Evolutionary conservation across 352 stramenopile species (phyloP).

Genomic region (Saprolegnia parasitica): DNA sequence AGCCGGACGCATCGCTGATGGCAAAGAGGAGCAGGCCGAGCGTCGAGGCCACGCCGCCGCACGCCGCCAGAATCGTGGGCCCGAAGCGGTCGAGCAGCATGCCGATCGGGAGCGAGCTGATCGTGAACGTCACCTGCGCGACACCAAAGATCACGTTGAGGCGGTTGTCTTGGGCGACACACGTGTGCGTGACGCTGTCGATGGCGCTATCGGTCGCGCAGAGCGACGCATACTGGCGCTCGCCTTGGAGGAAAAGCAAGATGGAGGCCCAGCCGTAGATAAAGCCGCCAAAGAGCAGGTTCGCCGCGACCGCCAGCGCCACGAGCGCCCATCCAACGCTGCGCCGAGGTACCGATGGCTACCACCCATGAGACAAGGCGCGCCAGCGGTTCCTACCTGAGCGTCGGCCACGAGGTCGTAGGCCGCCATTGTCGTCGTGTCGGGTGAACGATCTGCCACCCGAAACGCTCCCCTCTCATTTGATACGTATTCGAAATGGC

Average conservation of each 20-base stretch:
- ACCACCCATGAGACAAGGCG: not conserved
- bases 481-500: too few species aligned
- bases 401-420: too few species aligned
- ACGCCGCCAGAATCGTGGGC: not conserved
- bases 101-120: slow-evolving; percentile 22
- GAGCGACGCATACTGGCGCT: slow-evolving; percentile 21
- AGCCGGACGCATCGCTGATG: slow-evolving; percentile 1
- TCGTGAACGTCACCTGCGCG: slow-evolving; percentile 14
- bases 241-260: slow-evolving; percentile 25
- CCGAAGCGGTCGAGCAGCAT: slow-evolving; percentile 24
- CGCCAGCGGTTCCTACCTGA: too few species aligned
- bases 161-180: slow-evolving; percentile 17
- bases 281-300: slow-evolving; percentile 28
- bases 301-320: not conserved
- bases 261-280: slow-evolving; percentile 29
- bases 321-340: not conserved
- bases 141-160: slow-evolving; percentile 27
- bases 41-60: not conserved
- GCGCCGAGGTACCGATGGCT: too few species aligned
- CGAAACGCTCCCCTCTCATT: too few species aligned
- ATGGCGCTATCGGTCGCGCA: not conserved
- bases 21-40: slow-evolving; percentile 18
- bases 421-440: too few species aligned
- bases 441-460: too few species aligned
- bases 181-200: slow-evolving; percentile 8